Base-by-base conservation (phyloP, 352 stramenopile genomes). In the Globisporangium irregulare region DNA sequence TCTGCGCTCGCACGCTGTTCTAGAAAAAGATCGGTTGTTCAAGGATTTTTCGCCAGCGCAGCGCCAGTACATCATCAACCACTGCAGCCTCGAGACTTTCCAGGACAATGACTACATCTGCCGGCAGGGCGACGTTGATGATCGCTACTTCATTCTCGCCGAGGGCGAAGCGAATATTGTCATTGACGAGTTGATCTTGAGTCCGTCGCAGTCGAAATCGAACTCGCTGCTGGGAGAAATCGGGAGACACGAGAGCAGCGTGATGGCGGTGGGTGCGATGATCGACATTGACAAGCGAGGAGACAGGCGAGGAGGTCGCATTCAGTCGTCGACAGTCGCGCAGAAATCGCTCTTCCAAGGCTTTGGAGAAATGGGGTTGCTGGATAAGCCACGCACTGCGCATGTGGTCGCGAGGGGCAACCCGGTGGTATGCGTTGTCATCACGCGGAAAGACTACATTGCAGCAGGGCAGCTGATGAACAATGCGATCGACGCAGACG, bases 331-430 rank as follows among this genome's bases (percentile, higher is more conserved):
- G 2, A 64, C 79, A 20, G 72, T 90, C 4, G 80, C 78, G 7
- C 78, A 78, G 34, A 92, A 91, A 67, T 76, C 76, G 12, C 50
- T 83, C 51, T 92, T 83, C 41, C 76, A 93, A 67, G 79, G 86
- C 36, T 93, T 94, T 67, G 86, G 84, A 1, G 86, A 94, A 54
- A 94, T 94, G 86, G 86, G 84, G 5, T 73, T 94, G 15, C 71
- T 94, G 27, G 78, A 74, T 18, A 83, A 81, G 41, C 77, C 84
- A 18, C 74, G 84, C 25, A 82, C 84, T 0, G 75, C 86, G 0
- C 67, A 78, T 25, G 84, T 90, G 14, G 59, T 88, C 1, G 84
- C 82, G 38, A 64, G 66, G 14, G 78, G 78, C 24, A 51, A 41
- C 8, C 15, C 29, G 7, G 71, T 86, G 1, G 43, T 83, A 14